Evolutionary conservation across 805 yeast species (phyloP).

Genomic region (Zygoascus biomembranicola): DNA sequence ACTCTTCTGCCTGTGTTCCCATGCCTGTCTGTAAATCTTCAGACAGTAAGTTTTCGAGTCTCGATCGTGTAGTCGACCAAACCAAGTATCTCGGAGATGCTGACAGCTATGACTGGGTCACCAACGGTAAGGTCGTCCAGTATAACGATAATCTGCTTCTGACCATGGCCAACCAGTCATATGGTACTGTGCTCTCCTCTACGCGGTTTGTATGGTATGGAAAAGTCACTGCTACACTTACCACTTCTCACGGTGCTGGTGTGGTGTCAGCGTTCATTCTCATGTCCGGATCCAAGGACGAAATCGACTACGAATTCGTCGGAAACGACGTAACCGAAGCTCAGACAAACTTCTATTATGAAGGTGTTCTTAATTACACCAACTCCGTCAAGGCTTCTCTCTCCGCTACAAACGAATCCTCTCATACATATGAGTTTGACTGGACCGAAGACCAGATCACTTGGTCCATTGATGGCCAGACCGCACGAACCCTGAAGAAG

Average conservation of each 20-base stretch:
- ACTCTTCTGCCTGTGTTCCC: constrained; percentile 70
- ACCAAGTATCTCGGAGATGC: constrained; percentile 65
- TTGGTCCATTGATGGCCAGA: constrained; percentile 68
- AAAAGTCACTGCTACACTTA: constrained; percentile 57
- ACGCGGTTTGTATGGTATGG: constrained; percentile 86
- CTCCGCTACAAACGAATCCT: constrained; percentile 49
- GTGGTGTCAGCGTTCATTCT: constrained; percentile 77
- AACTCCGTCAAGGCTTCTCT: constrained; percentile 41
- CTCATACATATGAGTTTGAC: constrained; percentile 69
- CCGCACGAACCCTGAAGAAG: constrained; percentile 56
- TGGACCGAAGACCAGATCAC: constrained; percentile 68
- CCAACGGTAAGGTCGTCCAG: constrained; percentile 42
- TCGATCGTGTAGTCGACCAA: constrained; percentile 28
- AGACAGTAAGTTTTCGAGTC: constrained; percentile 22
- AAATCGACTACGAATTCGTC: constrained; percentile 79
- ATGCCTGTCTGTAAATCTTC: constrained; percentile 60
- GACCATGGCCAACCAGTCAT: constrained; percentile 72
- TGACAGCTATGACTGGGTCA: constrained; percentile 59
- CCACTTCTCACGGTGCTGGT: constrained; percentile 69
- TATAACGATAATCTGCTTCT: constrained; percentile 49
- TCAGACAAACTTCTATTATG: constrained; percentile 74
- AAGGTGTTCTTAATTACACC: constrained; percentile 63
- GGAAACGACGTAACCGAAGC: constrained; percentile 61
- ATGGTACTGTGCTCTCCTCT: constrained; percentile 76
- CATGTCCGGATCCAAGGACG: constrained; percentile 81